These are phyloP conservation scores for Xylariaceae sp. DNA, from an alignment of 2,329 filamentous ascomycete species.

Conservation along the genomic window DNA sequence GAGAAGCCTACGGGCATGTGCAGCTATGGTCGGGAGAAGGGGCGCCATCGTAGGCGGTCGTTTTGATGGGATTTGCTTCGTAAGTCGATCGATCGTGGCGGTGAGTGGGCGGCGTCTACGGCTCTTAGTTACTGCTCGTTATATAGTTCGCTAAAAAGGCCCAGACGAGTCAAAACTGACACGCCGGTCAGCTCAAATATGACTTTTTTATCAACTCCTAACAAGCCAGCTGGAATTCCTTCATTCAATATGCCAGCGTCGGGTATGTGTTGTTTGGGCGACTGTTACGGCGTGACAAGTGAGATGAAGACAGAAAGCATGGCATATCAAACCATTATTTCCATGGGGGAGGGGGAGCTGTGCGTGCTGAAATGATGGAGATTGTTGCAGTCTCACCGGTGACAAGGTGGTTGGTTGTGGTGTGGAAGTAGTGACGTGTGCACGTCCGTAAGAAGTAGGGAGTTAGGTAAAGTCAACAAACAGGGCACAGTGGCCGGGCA, in stretches of 20 bases:
- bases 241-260: background rate
- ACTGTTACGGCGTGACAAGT: background rate
- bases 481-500: slow-evolving; percentile 25
- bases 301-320: background rate
- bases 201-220: background rate
- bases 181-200: slow-evolving; percentile 15
- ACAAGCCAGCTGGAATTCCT: background rate
- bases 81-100: slow-evolving; percentile 5
- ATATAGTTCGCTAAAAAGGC: slow-evolving; percentile 24
- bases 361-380: background rate
- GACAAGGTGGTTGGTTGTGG: slow-evolving; percentile 22
- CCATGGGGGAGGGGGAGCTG: background rate
- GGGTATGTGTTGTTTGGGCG: background rate
- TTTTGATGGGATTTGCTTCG: background rate
- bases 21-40: slow-evolving; percentile 30
- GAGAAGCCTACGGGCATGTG: slow-evolving; percentile 31
- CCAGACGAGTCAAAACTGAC: slow-evolving; percentile 26
- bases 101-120: background rate
- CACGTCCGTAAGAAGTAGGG: background rate
- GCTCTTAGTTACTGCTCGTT: slow-evolving; percentile 13
- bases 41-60: slow-evolving; percentile 29
- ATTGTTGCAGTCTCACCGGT: slow-evolving; percentile 15
- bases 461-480: slow-evolving; percentile 28
- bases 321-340: background rate
- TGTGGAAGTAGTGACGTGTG: background rate